phyloP scores from a whole-genome alignment of 1,284 basidiomycete genomes.

The Puccinia coronata region DNA sequence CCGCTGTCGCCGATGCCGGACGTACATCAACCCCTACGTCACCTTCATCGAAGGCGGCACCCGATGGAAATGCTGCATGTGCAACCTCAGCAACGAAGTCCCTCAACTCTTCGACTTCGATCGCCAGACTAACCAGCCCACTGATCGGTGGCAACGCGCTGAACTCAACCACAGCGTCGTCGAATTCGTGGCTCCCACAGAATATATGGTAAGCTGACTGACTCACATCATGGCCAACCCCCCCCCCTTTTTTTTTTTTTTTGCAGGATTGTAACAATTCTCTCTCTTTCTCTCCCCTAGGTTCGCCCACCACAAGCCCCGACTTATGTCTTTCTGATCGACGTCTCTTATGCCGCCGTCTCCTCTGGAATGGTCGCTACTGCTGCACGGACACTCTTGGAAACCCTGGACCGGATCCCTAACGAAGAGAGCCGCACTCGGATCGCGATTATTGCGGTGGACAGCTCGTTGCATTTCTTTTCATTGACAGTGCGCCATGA shows the following conservation, averaged over 20 bases:
- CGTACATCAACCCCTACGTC: slow-evolving; percentile 98
- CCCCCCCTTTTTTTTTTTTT: too few relatives aligned
- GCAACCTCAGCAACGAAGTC: slow-evolving; percentile 96
- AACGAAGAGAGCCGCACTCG: slow-evolving; percentile 92
- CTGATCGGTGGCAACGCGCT: slow-evolving; percentile 88
- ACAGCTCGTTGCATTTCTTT: slow-evolving; percentile 94
- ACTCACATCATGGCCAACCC: too few relatives aligned
- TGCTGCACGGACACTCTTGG: slow-evolving; percentile 89
- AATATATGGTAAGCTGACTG: slow-evolving; percentile 79
- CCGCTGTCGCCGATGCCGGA: slow-evolving; percentile 91
- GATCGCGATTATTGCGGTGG: slow-evolving; percentile 88
- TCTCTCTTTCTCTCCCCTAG: slow-evolving; percentile 51
- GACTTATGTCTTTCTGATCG: slow-evolving; percentile 94
- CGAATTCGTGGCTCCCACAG: slow-evolving; percentile 95
- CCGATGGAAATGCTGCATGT: slow-evolving; percentile 99
- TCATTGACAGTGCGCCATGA: slow-evolving; percentile 65
- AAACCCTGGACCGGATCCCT: slow-evolving; percentile 90
- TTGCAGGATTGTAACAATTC: not conserved
- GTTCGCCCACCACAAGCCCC: slow-evolving; percentile 93
- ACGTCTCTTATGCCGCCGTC: slow-evolving; percentile 88
- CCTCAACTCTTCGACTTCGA: slow-evolving; percentile 99
- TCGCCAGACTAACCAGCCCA: slow-evolving; percentile 85
- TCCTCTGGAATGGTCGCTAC: slow-evolving; percentile 97
- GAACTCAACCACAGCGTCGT: slow-evolving; percentile 92
- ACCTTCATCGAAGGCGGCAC: slow-evolving; percentile 98